Base-by-base conservation (phyloP, 2,329 filamentous ascomycete genomes). In the Colletotrichum spinosum region DNA sequence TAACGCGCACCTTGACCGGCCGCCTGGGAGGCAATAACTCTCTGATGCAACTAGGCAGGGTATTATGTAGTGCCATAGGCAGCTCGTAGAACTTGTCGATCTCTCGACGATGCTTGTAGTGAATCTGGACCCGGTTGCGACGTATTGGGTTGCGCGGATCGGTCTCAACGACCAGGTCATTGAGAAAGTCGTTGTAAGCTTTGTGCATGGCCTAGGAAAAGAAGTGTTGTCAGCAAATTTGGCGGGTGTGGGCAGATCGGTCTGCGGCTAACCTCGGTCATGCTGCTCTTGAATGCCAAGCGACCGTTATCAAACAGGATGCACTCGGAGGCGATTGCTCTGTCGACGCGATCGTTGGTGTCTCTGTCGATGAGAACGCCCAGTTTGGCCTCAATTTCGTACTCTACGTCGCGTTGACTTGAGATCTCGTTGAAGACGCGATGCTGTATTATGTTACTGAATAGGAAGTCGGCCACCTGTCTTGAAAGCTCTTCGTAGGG, bases 381-480 rank as follows among this genome's bases (percentile, higher is more conserved):
- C 52, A 98, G 83, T 77, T 98, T 98, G 9, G 94, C 96, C 79
- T 99, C 96, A 59, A 99, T 92, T 78, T 99, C 96, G 57, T 97
- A 89, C 66, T 93, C 86, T 12, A 94, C 90, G 7, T 88, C 88
- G 13, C 86, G 25, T 25, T 25, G 84, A 55, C 86, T 85, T 13
- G 81, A 78, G 17, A 91, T 86, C 70, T 91, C 88, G 38, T 84
- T 84, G 42, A 89, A 83, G 69, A 92, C 88, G n/a, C 86, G 82
- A 67, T 89, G 88, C 55, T 84, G 81, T 7, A 96, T 84, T 15
- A 96, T 90, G 60, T 91, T 84, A 52, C 87, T 76, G 74, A 90
- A 97, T 10, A 97, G 80, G 72, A 94, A 97, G 74, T 97, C 92
- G 67, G 91, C 92, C n/a, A 97, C 84, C 15, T 83, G 76, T 71